Conservation (phyloP, 2,329 filamentous ascomycete genomes). For the Alternaria solani region DNA sequence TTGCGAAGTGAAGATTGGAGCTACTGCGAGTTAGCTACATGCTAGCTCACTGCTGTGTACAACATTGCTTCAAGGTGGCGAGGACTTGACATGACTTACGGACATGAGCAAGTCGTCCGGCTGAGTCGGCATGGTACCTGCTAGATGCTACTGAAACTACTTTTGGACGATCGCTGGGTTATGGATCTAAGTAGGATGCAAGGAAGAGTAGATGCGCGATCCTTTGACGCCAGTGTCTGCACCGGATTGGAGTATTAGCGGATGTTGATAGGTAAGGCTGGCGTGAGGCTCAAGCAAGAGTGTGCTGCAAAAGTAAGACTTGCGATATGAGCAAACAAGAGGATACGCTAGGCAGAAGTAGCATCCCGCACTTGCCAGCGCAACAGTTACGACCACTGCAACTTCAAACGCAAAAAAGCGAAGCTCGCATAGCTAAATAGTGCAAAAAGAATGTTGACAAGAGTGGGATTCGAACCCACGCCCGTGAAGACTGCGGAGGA, state of each 20-base stretch:
- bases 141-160: not conserved
- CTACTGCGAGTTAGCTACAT: constrained; percentile 37
- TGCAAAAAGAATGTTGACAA: constrained; percentile 15
- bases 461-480: constrained; percentile 41
- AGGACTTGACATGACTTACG: constrained; percentile 23
- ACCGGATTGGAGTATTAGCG: not conserved
- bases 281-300: not conserved
- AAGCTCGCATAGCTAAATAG: no score
- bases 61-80: no score
- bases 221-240: not conserved
- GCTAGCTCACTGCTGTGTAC: no score
- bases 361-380: no score
- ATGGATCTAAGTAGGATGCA: not conserved
- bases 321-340: not conserved
- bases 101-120: constrained; percentile 40
- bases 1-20: constrained; percentile 49
- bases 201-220: not conserved
- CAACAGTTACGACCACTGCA: no score
- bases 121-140: constrained; percentile 27
- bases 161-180: not conserved
- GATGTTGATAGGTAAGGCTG: not conserved
- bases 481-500: constrained; percentile 33
- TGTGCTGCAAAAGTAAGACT: not conserved
- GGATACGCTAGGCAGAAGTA: not conserved
- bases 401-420: no score